Conservation (phyloP, 345 rosid genomes). For the Passiflora organensis region DNA sequence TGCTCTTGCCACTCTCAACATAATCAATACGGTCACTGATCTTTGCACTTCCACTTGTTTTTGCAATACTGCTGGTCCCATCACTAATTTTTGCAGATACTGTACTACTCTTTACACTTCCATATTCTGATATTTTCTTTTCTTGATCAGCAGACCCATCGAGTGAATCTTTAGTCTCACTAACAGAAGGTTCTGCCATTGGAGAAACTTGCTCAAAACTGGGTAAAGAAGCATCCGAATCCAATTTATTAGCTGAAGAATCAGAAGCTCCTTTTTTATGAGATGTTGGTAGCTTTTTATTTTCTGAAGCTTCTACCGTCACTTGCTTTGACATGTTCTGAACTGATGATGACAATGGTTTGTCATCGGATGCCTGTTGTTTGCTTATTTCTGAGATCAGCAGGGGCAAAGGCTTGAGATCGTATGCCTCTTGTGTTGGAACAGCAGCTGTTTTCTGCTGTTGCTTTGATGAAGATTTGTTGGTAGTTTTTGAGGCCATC, state of each 20-base stretch:
- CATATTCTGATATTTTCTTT: slow-evolving; percentile 55
- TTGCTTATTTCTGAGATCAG: slow-evolving; percentile 33
- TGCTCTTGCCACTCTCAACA: slow-evolving; percentile 84
- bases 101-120: slow-evolving; percentile 68
- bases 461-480: slow-evolving; percentile 34
- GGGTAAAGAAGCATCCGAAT: slow-evolving; percentile 34
- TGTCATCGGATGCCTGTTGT: slow-evolving; percentile 22
- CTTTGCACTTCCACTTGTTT: slow-evolving; percentile 74
- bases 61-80: slow-evolving; percentile 62
- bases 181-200: slow-evolving; percentile 34
- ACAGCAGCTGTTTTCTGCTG: slow-evolving; percentile 29
- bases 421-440: slow-evolving; percentile 36
- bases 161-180: slow-evolving; percentile 42
- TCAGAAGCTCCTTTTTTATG: slow-evolving; percentile 37
- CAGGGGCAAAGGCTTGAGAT: slow-evolving; percentile 30
- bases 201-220: slow-evolving; percentile 31
- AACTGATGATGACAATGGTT: slow-evolving; percentile 25
- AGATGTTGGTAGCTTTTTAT: slow-evolving; percentile 33
- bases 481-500: slow-evolving; percentile 50
- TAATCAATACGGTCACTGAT: slow-evolving; percentile 68
- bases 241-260: slow-evolving; percentile 28
- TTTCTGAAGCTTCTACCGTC: slow-evolving; percentile 34
- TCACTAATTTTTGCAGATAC: slow-evolving; percentile 76
- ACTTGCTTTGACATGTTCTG: slow-evolving; percentile 30
- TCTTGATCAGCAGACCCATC: slow-evolving; percentile 51